Evolutionary conservation across 768 basidiomycete genomes (phyloP).

Genomic region (Leucosporidium creatinivorum): DNA sequence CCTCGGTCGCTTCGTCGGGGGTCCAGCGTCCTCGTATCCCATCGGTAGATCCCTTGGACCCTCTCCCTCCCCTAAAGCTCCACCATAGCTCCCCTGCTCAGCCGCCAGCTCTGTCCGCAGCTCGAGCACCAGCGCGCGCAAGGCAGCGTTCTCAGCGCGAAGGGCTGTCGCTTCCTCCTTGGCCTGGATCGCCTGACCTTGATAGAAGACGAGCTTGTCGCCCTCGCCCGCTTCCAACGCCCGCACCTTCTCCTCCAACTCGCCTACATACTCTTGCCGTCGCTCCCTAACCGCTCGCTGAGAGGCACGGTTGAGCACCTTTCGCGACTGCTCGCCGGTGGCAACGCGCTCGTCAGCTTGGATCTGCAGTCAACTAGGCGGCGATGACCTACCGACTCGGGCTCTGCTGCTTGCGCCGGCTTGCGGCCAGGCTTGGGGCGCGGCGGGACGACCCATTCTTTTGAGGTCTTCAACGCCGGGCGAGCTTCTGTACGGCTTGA

Average conservation of each 20-base stretch:
- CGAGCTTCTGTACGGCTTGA: not conserved
- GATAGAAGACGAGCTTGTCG: slow-evolving; percentile 31
- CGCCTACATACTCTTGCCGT: slow-evolving; percentile 27
- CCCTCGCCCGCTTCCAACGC: slow-evolving; percentile 30
- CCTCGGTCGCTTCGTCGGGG: slow-evolving; percentile 20
- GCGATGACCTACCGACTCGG: slow-evolving; percentile 10
- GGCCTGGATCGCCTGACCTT: slow-evolving; percentile 29
- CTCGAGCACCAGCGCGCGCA: slow-evolving; percentile 10
- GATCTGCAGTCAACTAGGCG: too few species aligned
- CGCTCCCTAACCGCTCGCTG: slow-evolving; percentile 30
- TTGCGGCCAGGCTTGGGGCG: slow-evolving; percentile 30
- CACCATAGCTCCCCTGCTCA: not conserved
- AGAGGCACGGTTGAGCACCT: slow-evolving; percentile 4
- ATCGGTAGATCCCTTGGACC: not conserved
- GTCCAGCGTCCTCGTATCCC: slow-evolving; percentile 7
- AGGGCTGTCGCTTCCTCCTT: slow-evolving; percentile 19
- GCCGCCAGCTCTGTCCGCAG: slow-evolving; percentile 20
- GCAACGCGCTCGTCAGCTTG: not conserved
- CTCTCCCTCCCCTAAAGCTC: slow-evolving; percentile 3
- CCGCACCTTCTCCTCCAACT: slow-evolving; percentile 31
- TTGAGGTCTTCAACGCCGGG: slow-evolving; percentile 1
- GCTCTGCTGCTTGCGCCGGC: slow-evolving; percentile 12
- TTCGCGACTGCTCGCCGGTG: not conserved
- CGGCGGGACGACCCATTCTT: slow-evolving; percentile 29
- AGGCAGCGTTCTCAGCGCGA: slow-evolving; percentile 24